A percentile compares a stretch with the other conserved stretches of the same genome.
Conservation (phyloP, 2,329 filamentous ascomycete genomes). For the Colletotrichum endophyticum region DNA sequence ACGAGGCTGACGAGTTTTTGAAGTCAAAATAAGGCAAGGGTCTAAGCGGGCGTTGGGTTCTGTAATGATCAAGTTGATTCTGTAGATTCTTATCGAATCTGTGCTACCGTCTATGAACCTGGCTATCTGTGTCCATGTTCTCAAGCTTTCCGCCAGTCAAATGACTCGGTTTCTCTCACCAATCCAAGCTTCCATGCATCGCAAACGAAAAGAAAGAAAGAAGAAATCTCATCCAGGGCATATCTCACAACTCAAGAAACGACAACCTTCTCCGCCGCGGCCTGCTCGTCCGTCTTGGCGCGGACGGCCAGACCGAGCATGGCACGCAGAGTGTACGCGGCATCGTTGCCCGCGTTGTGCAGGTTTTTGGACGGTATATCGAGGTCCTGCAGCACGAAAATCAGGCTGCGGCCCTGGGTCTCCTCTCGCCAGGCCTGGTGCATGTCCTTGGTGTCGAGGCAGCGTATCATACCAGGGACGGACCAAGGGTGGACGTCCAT, state of each 20-base stretch:
- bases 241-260: neutral
- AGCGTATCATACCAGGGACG: constrained; percentile 61
- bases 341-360: constrained; percentile 23
- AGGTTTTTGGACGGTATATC: constrained; percentile 14
- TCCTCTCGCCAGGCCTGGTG: constrained; percentile 67
- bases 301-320: constrained; percentile 28
- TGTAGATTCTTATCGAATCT: neutral
- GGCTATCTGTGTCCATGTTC: neutral
- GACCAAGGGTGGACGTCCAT: constrained; percentile 64
- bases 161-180: neutral
- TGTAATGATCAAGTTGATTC: neutral
- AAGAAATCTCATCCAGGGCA: neutral
- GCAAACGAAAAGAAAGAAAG: neutral
- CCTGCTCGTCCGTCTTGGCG: neutral
- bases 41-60: neutral
- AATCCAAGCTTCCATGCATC: neutral
- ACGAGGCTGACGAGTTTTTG: constrained; percentile 66
- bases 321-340: constrained; percentile 22
- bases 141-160: neutral
- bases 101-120: neutral
- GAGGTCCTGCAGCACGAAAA: constrained; percentile 55
- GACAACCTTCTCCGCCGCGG: neutral
- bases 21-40: constrained; percentile 3
- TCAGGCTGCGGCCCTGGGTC: constrained; percentile 60
- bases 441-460: constrained; percentile 75